Base-by-base conservation (phyloP, 176 grass and related monocot genomes). In the Oryza australiensis region DNA sequence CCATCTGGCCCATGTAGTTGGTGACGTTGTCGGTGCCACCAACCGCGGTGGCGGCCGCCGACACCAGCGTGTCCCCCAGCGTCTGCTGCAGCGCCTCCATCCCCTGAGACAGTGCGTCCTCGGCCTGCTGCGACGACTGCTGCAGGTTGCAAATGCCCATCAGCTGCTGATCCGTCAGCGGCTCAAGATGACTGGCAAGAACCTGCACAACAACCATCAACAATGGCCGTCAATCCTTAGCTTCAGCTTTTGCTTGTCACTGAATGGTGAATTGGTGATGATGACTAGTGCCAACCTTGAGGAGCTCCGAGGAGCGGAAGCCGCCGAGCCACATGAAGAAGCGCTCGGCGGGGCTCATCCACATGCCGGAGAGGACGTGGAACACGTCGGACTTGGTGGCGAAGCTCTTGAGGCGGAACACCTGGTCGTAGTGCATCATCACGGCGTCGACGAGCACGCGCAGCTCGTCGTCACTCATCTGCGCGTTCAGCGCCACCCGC, bases 251-350 rank as follows among this genome's bases (percentile, higher is more conserved):
- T 43, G 10, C 11, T 13, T 12, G 41, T 41, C 9, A 7, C 38
- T 15, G 43, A 46, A 4, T 3, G 5, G 5, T 35, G 34, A 32
- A 32, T 32, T 46, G 46, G 46, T 4, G 46, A 49, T 42, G 46
- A 49, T 42, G 10, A 49, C 32, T 12, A 12, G 12, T 66, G 3
- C 5, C 18, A 55, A 91, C 92, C 90, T 89, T 91, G 20, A 98
- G 84, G 30, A 98, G 85, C 41, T 98, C 96, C 22, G 96, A 98
- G 8, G 96, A 88, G 2, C 92, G 90, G 73, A 95, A 95, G 20
- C 91, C 96, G 12, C 96, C 96, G 12, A 99, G 82, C 96, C 93
- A 99, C 96, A 99, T 95, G 85, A 99, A 99, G 73, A 94, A 93
- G 2, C 96, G 89, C 80, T 99, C 96, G 1, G 91, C 96, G 0